Base-by-base conservation (phyloP, 2,329 filamentous ascomycete genomes). In the Metarhizium robertsii region DNA sequence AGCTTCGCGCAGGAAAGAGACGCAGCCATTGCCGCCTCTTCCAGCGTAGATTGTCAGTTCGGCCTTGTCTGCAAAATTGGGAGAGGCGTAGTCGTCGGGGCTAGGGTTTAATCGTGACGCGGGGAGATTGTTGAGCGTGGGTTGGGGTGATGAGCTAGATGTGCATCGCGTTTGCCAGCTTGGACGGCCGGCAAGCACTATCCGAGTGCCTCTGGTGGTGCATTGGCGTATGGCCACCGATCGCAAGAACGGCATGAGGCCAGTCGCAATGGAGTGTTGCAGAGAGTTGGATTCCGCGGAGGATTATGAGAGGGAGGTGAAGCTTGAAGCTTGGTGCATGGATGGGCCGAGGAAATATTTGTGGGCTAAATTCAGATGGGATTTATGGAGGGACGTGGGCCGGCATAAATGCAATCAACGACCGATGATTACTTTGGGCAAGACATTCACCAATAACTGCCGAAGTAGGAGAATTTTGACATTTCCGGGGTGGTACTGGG, bases 1-100 rank as follows among this genome's bases (percentile, higher is more conserved):
- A 60, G 92, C 92, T 65, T 99, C 94, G 20, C 92, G 86, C 47
- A 95, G 75, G 68, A 97, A 99, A 0, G 94, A 94, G 52, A 97
- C 90, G 67, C 94, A 99, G 60, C 94, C 94, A 66, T 94, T 86
- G 8, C 94, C 94, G 30, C 94, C 94, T 2, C 78, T 73, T 8
- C 94, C 94, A 18, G 92, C 88, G 62, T 87, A 80, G 3, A 97
- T 71, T 0, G 83, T 88, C 32, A 97, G 72, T 7, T 83, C 82
- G 55, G 92, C 92, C 68, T 89, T 87, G 72, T 99, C 94, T 55
- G 89, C 86, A 66, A 99, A 99, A 48, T 86, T 87, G 4, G 90
- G 84, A 36, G 85, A 78, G 16, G 88, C 81, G 71, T 95, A 97
- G 70, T 96, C 90, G 65, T 90, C 86, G 0, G 92, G 90, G 0